Conservation (phyloP, 2,329 filamentous ascomycete genomes). For the Ambrosiella xylebori region DNA sequence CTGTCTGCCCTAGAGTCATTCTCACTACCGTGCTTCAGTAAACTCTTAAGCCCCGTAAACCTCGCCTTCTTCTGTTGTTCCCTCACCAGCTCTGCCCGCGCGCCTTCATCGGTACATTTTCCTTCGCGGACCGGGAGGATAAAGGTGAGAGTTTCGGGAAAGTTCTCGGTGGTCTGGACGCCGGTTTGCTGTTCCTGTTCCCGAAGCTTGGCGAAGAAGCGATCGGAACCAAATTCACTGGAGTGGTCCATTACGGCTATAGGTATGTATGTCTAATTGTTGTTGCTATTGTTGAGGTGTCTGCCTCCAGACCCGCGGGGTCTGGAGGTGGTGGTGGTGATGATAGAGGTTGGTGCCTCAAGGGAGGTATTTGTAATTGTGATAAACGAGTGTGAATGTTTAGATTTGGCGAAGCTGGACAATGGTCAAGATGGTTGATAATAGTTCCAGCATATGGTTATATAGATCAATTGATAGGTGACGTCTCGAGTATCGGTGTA, state of each 20-base stretch:
- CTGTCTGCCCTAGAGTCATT: neutral
- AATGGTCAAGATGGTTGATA: neutral
- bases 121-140: constrained; percentile 32
- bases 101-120: constrained; percentile 18
- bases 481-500: too few relatives aligned
- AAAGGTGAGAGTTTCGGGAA: constrained; percentile 23
- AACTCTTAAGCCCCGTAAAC: constrained; percentile 25
- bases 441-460: neutral
- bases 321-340: neutral
- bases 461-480: too few relatives aligned
- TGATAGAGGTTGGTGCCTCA: neutral
- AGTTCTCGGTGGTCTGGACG: constrained; percentile 19
- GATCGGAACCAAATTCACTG: constrained; percentile 49
- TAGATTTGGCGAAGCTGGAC: neutral
- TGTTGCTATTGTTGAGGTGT: neutral
- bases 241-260: constrained; percentile 36
- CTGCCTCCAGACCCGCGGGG: constrained; percentile 9
- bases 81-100: constrained; percentile 16
- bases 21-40: constrained; percentile 14
- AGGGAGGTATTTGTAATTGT: neutral
- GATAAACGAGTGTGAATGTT: neutral
- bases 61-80: constrained; percentile 26
- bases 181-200: constrained; percentile 27
- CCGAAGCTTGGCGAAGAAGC: constrained; percentile 44
- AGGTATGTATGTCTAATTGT: neutral